phyloP scores from a whole-genome alignment of 2,329 filamentous ascomycete genomes.

The Plenodomus lindquistii region DNA sequence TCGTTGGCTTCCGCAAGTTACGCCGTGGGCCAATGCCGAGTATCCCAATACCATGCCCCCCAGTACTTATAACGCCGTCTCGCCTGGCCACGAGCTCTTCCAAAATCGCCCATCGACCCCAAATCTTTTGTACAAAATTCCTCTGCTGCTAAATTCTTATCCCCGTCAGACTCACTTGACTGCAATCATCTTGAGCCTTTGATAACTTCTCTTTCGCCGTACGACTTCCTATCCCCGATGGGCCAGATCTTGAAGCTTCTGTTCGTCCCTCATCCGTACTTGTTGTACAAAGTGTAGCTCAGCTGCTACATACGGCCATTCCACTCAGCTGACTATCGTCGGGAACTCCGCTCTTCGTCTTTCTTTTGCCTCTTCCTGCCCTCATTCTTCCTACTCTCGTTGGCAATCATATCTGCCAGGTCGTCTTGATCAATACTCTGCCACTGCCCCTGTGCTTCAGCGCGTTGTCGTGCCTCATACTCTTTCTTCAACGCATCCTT shows the following conservation, averaged over 20 bases:
- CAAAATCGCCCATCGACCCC: conserved; percentile 8
- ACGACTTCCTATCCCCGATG: neutral
- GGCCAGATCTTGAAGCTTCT: neutral
- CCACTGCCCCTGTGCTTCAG: conserved; percentile 64
- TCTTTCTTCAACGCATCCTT: conserved; percentile 81
- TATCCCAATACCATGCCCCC: conserved; percentile 15
- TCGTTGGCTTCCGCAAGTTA: conserved; percentile 20
- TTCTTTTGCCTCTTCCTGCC: conserved; percentile 87
- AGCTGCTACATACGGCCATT: neutral
- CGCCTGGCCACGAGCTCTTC: conserved; percentile 19
- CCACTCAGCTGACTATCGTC: conserved; percentile 43
- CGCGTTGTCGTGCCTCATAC: conserved; percentile 73
- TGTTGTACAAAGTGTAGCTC: conserved; percentile 2
- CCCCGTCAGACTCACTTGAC: neutral
- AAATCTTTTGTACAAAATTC: conserved; percentile 28
- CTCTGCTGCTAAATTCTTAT: neutral
- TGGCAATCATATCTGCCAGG: conserved; percentile 92
- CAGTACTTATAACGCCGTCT: conserved; percentile 28
- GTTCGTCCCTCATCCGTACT: neutral
- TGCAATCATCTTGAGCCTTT: neutral
- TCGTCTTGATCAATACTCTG: conserved; percentile 85
- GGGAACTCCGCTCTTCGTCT: conserved; percentile 75
- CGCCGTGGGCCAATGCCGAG: conserved; percentile 32
- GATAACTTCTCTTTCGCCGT: neutral
- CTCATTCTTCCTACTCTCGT: conserved; percentile 79